Conservation (phyloP, 2,329 filamentous ascomycete genomes). For the Talaromyces islandicus region DNA sequence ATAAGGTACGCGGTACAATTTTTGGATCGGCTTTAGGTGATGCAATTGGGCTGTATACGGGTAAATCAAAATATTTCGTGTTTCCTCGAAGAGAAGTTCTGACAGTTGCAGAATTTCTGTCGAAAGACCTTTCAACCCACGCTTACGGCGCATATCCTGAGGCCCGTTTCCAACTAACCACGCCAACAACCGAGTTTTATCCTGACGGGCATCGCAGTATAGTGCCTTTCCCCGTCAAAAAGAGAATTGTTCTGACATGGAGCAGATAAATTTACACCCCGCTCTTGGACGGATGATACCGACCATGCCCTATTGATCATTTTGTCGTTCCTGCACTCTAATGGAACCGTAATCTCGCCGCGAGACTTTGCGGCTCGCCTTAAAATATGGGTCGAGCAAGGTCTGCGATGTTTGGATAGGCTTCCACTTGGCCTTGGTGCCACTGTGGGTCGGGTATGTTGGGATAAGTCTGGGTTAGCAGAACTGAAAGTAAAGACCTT, state of each 20-base stretch:
- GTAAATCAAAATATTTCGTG: constrained; percentile 8
- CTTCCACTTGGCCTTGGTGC: constrained; percentile 45
- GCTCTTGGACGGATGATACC: constrained; percentile 50
- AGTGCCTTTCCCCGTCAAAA: background rate
- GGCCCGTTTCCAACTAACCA: constrained; percentile 12
- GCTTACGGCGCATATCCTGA: constrained; percentile 12
- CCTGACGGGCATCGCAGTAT: constrained; percentile 16
- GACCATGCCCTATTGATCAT: constrained; percentile 48
- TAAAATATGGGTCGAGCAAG: constrained; percentile 43
- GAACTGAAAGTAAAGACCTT: background rate
- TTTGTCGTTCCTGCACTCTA: constrained; percentile 43
- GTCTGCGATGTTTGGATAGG: constrained; percentile 42
- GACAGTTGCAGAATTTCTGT: constrained; percentile 11
- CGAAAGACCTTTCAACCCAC: constrained; percentile 7
- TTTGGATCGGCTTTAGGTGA: constrained; percentile 50
- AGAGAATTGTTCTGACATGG: background rate
- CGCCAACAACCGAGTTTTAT: constrained; percentile 13
- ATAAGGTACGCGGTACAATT: constrained; percentile 41
- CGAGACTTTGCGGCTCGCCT: constrained; percentile 43
- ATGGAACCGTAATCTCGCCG: constrained; percentile 29
- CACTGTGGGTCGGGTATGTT: constrained; percentile 39
- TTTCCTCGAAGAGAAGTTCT: background rate
- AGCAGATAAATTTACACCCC: constrained; percentile 3
- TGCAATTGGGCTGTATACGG: constrained; percentile 50
- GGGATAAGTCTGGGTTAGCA: background rate